Base-by-base conservation (phyloP, 768 basidiomycete genomes). In the Clitopilus hobsonii region DNA sequence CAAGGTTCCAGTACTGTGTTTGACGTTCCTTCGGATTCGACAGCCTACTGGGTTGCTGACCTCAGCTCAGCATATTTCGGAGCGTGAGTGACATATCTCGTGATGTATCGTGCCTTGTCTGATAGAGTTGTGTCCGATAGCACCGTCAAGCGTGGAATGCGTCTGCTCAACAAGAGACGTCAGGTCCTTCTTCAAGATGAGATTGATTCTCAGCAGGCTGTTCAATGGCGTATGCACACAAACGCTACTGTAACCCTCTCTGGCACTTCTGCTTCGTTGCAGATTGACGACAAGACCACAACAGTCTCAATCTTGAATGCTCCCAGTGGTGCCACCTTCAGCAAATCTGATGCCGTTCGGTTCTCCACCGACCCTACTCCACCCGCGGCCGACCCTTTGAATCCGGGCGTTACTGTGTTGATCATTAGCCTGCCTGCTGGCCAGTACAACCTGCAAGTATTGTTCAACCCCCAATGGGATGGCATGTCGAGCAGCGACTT, bases 161-260 rank as follows among this genome's bases (percentile, higher is more conserved):
- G 94, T 48, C 65, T 86, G 56, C 63, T 98, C 60, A 98, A 98
- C 69, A 76, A 73, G 30, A 85, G 97, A 58, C 81, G 79, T 58
- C 97, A 98, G 71, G 86, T 98, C 13, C 83, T 99, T 14, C 67
- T 99, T 47, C 96, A 96, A 69, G 96, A 98, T 71, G 97, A 99
- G 65, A 86, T 98, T 64, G 78, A 70, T 16, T 73, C 85, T 2
- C 69, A 77, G 28, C 74, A 68, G 5, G 61, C 76, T 20, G 68
- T 97, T 47, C 81, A 86, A 74, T 97, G 96, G 96, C 85, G 93
- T 48, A 90, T 91, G 79, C 94, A 98, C 71, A 98, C 96, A 54
- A 98, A 98, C 71, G 95, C 96, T 10, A 92, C 93, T 3, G 69
- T 92, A 30, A 62, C 67, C 54, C 63, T 67, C 38, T 67, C 69